These are phyloP conservation scores for Jatropha curcas DNA, from an alignment of 345 rosid species.

Conservation along the genomic window DNA sequence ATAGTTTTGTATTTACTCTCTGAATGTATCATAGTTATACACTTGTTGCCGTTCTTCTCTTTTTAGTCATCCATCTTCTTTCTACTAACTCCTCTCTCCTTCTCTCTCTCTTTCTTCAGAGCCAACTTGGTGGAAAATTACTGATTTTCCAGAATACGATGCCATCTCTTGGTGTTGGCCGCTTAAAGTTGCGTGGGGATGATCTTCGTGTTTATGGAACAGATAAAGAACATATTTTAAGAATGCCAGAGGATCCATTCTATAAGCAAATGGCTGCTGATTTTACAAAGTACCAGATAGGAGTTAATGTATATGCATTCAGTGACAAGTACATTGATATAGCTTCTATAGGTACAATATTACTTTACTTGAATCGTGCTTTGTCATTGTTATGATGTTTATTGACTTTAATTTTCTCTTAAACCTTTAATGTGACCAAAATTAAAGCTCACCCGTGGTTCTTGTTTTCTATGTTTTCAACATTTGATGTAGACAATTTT, in stretches of 20 bases:
- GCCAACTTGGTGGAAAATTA: constrained; percentile 92
- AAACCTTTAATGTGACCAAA: background rate
- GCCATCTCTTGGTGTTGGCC: constrained; percentile 95
- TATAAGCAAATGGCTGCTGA: constrained; percentile 99
- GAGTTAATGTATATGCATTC: constrained; percentile 84
- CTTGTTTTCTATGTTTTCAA: background rate
- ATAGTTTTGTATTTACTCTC: background rate
- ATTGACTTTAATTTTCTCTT: too few species aligned
- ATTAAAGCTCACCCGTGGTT: background rate
- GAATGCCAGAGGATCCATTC: constrained; percentile 90
- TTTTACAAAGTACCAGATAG: constrained; percentile 93
- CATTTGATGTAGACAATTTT: background rate
- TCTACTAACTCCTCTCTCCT: background rate
- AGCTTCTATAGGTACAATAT: constrained; percentile 79
- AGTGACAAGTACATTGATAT: constrained; percentile 91
- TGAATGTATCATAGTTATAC: background rate
- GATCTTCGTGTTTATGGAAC: constrained; percentile 95
- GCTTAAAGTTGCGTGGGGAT: constrained; percentile 93
- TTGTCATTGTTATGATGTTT: constrained; percentile 57
- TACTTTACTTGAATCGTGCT: background rate
- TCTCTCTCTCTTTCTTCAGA: constrained; percentile 41
- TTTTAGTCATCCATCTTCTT: constrained; percentile 18
- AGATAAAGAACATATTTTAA: constrained; percentile 78
- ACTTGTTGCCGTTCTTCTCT: background rate
- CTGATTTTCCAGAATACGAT: constrained; percentile 87